phyloP scores from a whole-genome alignment of 805 yeast genomes.

The Monosporozyma aerobia region DNA sequence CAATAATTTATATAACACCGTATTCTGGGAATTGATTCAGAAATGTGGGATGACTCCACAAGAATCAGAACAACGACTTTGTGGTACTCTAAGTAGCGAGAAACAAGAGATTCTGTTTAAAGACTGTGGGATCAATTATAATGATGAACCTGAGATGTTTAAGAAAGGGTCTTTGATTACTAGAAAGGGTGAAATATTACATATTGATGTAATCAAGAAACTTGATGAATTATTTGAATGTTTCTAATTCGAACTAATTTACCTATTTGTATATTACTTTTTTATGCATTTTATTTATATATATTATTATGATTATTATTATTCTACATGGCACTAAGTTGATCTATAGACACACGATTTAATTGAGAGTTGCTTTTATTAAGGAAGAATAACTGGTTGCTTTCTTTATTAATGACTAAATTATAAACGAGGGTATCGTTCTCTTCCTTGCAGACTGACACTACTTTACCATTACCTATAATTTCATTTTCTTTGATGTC shows the following conservation, averaged over 20 bases:
- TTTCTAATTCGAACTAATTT: slow-evolving; percentile 6
- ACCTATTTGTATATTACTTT: not conserved
- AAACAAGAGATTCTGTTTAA: slow-evolving; percentile 81
- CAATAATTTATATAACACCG: slow-evolving; percentile 85
- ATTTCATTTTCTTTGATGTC: slow-evolving; percentile 8
- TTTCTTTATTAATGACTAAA: not conserved
- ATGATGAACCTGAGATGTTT: slow-evolving; percentile 79
- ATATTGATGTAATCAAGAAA: slow-evolving; percentile 33
- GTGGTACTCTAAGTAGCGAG: slow-evolving; percentile 73
- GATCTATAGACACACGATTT: not conserved
- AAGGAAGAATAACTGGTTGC: slow-evolving; percentile 8
- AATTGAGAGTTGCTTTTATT: slow-evolving; percentile 6
- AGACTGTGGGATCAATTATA: slow-evolving; percentile 78
- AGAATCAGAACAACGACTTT: slow-evolving; percentile 70
- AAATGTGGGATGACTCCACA: slow-evolving; percentile 61
- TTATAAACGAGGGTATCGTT: not conserved
- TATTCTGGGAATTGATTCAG: slow-evolving; percentile 78
- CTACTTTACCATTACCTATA: slow-evolving; percentile 1
- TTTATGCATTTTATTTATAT: not conserved
- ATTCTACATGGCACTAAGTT: not conserved
- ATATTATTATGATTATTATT: not conserved
- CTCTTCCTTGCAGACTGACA: not conserved
- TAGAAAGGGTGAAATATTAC: slow-evolving; percentile 44
- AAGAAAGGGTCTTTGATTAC: slow-evolving; percentile 62
- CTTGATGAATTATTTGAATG: slow-evolving; percentile 32